Evolutionary conservation across 768 basidiomycete genomes (phyloP).

Genomic region (Lactifluus piperatus): DNA sequence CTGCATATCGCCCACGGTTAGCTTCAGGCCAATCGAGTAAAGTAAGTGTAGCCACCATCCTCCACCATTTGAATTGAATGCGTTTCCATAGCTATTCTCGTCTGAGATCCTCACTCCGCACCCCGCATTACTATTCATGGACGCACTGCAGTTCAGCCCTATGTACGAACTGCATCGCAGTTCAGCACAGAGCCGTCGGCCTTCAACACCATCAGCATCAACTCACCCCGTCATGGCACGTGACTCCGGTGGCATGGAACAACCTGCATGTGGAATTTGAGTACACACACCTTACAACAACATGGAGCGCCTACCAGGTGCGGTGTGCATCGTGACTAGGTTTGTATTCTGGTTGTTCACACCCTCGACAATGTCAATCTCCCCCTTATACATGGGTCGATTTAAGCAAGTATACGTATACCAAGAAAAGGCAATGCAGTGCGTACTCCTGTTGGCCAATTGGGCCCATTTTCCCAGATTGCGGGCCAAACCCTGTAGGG

Average conservation of each 20-base stretch:
- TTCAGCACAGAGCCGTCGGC: not conserved
- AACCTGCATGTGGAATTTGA: constrained; percentile 28
- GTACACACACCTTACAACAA: not conserved
- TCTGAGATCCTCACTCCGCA: constrained; percentile 40
- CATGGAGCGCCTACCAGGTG: constrained; percentile 23
- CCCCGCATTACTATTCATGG: constrained; percentile 42
- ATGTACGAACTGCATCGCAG: constrained; percentile 22
- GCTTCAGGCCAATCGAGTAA: not conserved
- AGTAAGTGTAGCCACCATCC: constrained; percentile 39
- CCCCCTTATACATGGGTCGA: constrained; percentile 32
- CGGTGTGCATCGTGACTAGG: constrained; percentile 49
- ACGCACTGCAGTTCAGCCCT: constrained; percentile 41
- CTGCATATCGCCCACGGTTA: not conserved
- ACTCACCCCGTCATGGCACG: constrained; percentile 41
- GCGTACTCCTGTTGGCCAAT: constrained; percentile 41
- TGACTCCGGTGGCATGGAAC: constrained; percentile 42
- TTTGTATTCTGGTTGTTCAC: constrained; percentile 48
- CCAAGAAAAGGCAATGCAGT: not conserved
- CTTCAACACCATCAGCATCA: not conserved
- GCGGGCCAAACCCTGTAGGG: constrained; percentile 41
- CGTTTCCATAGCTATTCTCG: constrained; percentile 43
- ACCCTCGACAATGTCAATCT: constrained; percentile 48
- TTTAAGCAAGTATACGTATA: constrained; percentile 2
- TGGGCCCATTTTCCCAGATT: constrained; percentile 40
- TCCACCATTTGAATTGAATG: constrained; percentile 50